Percentiles rank a stretch among this genome's conserved stretches.
phyloP scores from a whole-genome alignment of 192 early-diverging fungal species.

The Lobulomyces angularis region DNA sequence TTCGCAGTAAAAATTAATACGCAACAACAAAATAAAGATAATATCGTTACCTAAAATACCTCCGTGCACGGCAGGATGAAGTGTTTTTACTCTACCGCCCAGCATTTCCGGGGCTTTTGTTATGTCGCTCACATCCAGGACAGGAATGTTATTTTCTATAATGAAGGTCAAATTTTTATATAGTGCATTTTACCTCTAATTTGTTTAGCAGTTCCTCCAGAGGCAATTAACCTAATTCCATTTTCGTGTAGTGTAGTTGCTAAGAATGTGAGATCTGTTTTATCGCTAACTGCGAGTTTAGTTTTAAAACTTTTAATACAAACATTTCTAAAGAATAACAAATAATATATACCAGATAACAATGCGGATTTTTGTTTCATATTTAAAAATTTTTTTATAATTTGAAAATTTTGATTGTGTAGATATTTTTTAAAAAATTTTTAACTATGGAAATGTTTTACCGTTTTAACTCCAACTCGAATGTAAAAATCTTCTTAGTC shows the following conservation, averaged over 20 bases:
- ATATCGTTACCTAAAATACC: conserved; percentile 25
- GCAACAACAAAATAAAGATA: conserved; percentile 3
- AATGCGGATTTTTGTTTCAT: too few relatives aligned
- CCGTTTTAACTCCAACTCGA: too few relatives aligned
- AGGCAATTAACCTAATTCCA: conserved; percentile 76
- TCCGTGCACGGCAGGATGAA: conserved; percentile 97
- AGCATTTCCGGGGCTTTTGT: conserved; percentile 98
- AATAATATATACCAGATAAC: too few relatives aligned
- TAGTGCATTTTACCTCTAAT: conserved; percentile 51
- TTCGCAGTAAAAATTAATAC: conserved; percentile 64
- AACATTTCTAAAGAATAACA: too few relatives aligned
- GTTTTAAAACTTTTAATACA: too few relatives aligned
- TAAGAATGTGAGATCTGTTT: conserved; percentile 83
- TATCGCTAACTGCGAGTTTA: conserved; percentile 94
- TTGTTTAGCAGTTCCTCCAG: conserved; percentile 87
- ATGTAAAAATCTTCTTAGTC: too few relatives aligned
- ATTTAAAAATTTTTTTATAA: too few relatives aligned
- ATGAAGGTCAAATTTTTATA: conserved; percentile 1
- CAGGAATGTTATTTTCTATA: background rate
- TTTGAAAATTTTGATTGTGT: too few relatives aligned
- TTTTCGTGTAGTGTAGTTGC: conserved; percentile 66
- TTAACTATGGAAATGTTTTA: too few relatives aligned
- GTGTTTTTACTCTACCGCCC: conserved; percentile 96
- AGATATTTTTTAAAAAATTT: too few relatives aligned
- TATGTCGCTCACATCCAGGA: conserved; percentile 91